A percentile compares a stretch with the other conserved stretches of the same genome.
These are phyloP conservation scores for Simmondsia chinensis DNA, from an alignment of 148 eudicot species.

Conservation along the genomic window DNA sequence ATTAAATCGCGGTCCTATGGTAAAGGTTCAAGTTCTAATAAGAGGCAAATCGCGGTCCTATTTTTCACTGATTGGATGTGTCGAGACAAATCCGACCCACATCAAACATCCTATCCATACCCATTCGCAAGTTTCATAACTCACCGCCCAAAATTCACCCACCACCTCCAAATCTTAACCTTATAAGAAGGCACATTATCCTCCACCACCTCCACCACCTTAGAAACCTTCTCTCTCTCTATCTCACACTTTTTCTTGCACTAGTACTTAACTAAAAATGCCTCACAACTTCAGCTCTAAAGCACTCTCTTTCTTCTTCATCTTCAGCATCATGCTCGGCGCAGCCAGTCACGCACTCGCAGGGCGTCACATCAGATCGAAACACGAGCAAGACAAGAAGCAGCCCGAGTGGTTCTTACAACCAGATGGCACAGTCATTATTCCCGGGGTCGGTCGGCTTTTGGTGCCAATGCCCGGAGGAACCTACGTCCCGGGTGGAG, in stretches of 20 bases:
- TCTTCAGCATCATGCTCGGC: neutral
- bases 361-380: neutral
- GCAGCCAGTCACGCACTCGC: neutral
- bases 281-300: neutral
- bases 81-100: too few relatives aligned
- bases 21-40: too few relatives aligned
- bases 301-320: neutral
- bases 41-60: too few relatives aligned
- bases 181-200: neutral
- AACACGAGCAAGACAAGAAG: conserved; percentile 9
- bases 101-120: too few relatives aligned
- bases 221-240: neutral
- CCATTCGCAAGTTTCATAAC: neutral
- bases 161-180: neutral
- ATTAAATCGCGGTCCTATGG: too few relatives aligned
- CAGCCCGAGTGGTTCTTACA: conserved; percentile 19
- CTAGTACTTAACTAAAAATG: too few relatives aligned
- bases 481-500: conserved; percentile 8
- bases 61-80: too few relatives aligned
- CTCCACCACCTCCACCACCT: neutral
- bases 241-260: too few relatives aligned
- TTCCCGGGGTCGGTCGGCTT: conserved; percentile 32
- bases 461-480: conserved; percentile 14
- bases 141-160: neutral
- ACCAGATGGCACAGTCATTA: conserved; percentile 24